Percentiles rank a stretch among this genome's conserved stretches.
These are phyloP conservation scores for Microsporum canis DNA, from an alignment of 2,329 filamentous ascomycete species.

Conservation along the genomic window DNA sequence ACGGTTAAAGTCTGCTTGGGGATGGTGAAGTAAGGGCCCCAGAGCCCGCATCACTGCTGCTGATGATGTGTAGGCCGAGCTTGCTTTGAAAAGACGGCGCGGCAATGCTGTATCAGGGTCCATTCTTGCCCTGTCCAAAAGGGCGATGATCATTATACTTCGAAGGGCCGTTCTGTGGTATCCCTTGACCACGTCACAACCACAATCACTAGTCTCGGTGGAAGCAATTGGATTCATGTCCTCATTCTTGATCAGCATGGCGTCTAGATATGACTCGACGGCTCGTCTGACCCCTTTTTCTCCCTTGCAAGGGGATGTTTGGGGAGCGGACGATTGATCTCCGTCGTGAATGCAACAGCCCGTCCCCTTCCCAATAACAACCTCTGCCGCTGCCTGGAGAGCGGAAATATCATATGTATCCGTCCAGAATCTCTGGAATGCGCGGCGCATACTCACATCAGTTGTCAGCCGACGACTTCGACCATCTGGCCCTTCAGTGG, in stretches of 20 bases:
- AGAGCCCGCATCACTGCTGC: constrained; percentile 42
- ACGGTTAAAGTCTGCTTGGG: constrained; percentile 46
- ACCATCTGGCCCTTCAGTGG: constrained; percentile 42
- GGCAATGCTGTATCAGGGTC: constrained; percentile 23
- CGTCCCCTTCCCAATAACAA: constrained; percentile 45
- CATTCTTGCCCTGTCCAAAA: constrained; percentile 46
- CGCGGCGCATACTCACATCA: constrained; percentile 48
- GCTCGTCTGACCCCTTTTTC: constrained; percentile 29
- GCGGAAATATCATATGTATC: constrained; percentile 44
- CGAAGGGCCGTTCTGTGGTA: constrained; percentile 48
- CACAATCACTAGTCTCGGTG: constrained; percentile 10
- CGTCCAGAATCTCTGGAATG: constrained; percentile 48
- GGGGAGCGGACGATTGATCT: constrained; percentile 5
- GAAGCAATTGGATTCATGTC: constrained; percentile 32
- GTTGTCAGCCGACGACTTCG: constrained; percentile 39
- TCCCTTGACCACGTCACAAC: constrained; percentile 28
- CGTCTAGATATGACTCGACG: constrained; percentile 44
- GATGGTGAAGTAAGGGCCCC: constrained; percentile 44
- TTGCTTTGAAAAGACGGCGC: constrained; percentile 41
- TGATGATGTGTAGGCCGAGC: constrained; percentile 47
- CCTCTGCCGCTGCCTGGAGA: constrained; percentile 45
- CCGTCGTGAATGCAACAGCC: constrained; percentile 6
- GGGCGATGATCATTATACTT: constrained; percentile 48
- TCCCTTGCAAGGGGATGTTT: not conserved
- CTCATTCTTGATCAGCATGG: constrained; percentile 48